Percentiles rank a stretch among this genome's conserved stretches.
These are phyloP conservation scores for Penicillium arizonense DNA, from an alignment of 495 filamentous ascomycete genomes.

Conservation along the genomic window DNA sequence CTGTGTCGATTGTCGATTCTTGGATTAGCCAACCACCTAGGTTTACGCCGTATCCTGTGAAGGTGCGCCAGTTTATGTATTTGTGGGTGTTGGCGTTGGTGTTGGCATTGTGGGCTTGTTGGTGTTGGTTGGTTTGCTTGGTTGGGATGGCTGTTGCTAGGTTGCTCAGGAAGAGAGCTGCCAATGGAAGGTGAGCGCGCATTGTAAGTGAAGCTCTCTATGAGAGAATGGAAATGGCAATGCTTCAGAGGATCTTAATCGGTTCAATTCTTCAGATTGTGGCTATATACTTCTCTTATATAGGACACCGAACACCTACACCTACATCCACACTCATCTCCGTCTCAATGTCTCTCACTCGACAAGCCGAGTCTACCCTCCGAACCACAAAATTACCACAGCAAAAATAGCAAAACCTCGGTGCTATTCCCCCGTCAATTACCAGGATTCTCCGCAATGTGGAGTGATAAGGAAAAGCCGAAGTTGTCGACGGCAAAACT, in stretches of 20 bases:
- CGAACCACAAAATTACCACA: not conserved
- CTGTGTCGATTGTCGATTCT: slow-evolving; percentile 30
- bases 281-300: too few relatives aligned
- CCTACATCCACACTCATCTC: too few relatives aligned
- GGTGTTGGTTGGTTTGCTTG: not conserved
- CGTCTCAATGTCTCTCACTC: not conserved
- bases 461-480: too few relatives aligned
- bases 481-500: too few relatives aligned
- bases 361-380: not conserved
- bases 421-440: too few relatives aligned
- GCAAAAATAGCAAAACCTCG: too few relatives aligned
- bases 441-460: too few relatives aligned
- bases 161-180: not conserved
- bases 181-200: not conserved
- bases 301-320: too few relatives aligned
- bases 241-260: too few relatives aligned
- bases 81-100: not conserved
- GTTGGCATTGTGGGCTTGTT: not conserved
- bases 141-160: not conserved
- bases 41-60: slow-evolving; percentile 28
- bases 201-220: not conserved
- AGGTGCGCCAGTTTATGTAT: slow-evolving; percentile 28
- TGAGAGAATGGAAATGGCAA: too few relatives aligned
- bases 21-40: slow-evolving; percentile 36
- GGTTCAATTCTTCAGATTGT: too few relatives aligned